Conservation (phyloP, 2,329 filamentous ascomycete species). For the Alternaria rosae region DNA sequence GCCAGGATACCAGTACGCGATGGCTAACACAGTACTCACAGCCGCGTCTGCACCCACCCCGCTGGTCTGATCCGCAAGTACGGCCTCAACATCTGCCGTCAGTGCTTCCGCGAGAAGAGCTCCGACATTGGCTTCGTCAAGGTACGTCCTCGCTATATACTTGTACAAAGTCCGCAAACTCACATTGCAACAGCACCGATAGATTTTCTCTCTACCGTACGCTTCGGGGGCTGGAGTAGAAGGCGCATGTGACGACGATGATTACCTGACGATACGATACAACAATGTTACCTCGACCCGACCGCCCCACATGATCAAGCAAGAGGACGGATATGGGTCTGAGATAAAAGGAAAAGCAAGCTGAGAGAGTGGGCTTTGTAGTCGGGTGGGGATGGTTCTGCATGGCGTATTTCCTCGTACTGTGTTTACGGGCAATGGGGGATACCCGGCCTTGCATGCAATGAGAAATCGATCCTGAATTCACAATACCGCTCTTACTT, state of each 20-base stretch:
- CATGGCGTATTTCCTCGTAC: slow-evolving; percentile 31
- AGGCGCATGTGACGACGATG: slow-evolving; percentile 42
- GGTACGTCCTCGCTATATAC: slow-evolving; percentile 52
- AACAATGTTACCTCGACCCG: slow-evolving; percentile 19
- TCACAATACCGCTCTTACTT: slow-evolving; percentile 5
- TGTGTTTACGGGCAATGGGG: slow-evolving; percentile 16
- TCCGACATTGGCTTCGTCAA: slow-evolving; percentile 73
- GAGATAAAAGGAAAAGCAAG: slow-evolving; percentile 1
- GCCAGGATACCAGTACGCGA: slow-evolving; percentile 5
- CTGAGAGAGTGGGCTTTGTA: slow-evolving; percentile 10
- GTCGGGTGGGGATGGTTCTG: slow-evolving; percentile 29
- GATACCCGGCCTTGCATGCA: slow-evolving; percentile 32
- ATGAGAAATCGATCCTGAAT: slow-evolving; percentile 37
- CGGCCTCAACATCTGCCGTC: slow-evolving; percentile 84
- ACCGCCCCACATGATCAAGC: slow-evolving; percentile 11
- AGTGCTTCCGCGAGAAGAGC: slow-evolving; percentile 75
- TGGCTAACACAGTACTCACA: slow-evolving; percentile 52
- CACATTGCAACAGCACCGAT: slow-evolving; percentile 43
- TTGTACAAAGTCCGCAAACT: slow-evolving; percentile 5
- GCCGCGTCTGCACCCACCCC: slow-evolving; percentile 89
- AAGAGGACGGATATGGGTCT: background rate
- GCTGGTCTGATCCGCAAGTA: slow-evolving; percentile 99
- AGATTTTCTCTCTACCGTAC: slow-evolving; percentile 28
- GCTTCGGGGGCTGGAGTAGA: slow-evolving; percentile 34
- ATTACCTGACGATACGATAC: slow-evolving; percentile 37